Percentiles rank a stretch among this genome's conserved stretches.
Conservation (phyloP, 352 stramenopile species). For the Lagenidium sp. region DNA sequence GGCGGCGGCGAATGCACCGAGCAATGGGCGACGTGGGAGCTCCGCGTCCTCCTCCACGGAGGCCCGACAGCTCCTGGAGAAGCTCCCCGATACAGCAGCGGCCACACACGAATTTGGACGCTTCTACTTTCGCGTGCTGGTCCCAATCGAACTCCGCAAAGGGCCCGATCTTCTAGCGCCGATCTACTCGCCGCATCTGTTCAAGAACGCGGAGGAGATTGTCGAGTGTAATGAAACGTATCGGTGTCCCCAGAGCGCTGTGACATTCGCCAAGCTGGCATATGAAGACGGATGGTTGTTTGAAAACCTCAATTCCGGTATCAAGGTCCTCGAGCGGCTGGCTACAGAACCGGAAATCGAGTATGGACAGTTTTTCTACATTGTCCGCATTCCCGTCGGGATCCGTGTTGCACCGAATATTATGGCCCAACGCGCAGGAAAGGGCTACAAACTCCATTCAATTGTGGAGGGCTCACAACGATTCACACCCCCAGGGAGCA, state of each 20-base stretch:
- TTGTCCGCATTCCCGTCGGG: conserved; percentile 73
- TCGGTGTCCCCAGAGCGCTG: conserved; percentile 55
- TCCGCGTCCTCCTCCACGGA: neutral
- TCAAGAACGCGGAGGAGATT: conserved; percentile 79
- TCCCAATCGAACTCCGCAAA: conserved; percentile 65
- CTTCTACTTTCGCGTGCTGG: conserved; percentile 70
- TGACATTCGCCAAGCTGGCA: conserved; percentile 75
- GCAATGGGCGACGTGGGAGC: neutral
- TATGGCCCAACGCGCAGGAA: conserved; percentile 73
- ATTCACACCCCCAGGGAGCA: conserved; percentile 71
- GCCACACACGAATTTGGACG: conserved; percentile 29
- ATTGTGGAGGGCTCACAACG: conserved; percentile 77
- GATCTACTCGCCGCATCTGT: conserved; percentile 52
- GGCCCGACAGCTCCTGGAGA: conserved; percentile 12
- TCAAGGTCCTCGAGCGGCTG: conserved; percentile 61
- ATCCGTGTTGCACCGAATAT: conserved; percentile 77
- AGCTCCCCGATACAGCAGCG: conserved; percentile 23
- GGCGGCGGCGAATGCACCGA: conserved; percentile 5
- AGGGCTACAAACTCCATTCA: conserved; percentile 74
- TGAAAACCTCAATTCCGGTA: conserved; percentile 74
- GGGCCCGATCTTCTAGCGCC: conserved; percentile 63
- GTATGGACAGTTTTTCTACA: conserved; percentile 77
- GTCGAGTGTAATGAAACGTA: conserved; percentile 64
- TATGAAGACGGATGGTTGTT: conserved; percentile 81
- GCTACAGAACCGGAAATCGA: conserved; percentile 52